Evolutionary conservation across 352 stramenopile species (phyloP).

Genomic region (Phytophthora hybrid): DNA sequence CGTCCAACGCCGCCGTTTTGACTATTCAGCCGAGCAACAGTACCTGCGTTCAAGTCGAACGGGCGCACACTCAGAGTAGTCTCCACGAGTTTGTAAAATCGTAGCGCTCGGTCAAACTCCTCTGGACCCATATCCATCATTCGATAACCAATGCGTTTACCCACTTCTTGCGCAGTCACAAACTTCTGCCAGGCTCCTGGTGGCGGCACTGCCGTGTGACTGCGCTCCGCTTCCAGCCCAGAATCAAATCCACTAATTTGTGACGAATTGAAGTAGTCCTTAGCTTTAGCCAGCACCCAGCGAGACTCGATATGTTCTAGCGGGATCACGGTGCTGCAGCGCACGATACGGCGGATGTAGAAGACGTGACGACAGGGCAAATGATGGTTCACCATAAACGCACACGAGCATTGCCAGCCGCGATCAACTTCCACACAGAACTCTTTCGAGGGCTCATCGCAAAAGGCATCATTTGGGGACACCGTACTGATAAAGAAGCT

Average conservation of each 20-base stretch:
- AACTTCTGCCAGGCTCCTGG: constrained; percentile 46
- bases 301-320: constrained; percentile 37
- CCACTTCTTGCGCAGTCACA: constrained; percentile 39
- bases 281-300: constrained; percentile 38
- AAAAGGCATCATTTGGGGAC: constrained; percentile 40
- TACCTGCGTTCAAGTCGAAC: constrained; percentile 32
- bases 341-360: constrained; percentile 46
- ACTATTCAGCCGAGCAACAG: constrained; percentile 12
- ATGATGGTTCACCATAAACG: constrained; percentile 48
- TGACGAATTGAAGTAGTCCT: constrained; percentile 31
- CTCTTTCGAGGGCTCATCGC: constrained; percentile 42
- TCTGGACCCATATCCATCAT: constrained; percentile 43
- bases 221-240: not conserved
- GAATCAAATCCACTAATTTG: constrained; percentile 6
- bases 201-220: constrained; percentile 15
- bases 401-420: constrained; percentile 49
- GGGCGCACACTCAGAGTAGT: constrained; percentile 38
- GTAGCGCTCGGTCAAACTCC: constrained; percentile 38
- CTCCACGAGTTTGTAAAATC: constrained; percentile 52
- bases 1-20: not conserved
- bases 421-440: constrained; percentile 44
- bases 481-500: constrained; percentile 45
- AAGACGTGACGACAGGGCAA: constrained; percentile 46
- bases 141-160: constrained; percentile 40
- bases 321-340: constrained; percentile 42